Evolutionary conservation across 1,284 basidiomycete species (phyloP), one percentile per base, ranked within the genome.

Genomic region (Malassezia furfur): DNA sequence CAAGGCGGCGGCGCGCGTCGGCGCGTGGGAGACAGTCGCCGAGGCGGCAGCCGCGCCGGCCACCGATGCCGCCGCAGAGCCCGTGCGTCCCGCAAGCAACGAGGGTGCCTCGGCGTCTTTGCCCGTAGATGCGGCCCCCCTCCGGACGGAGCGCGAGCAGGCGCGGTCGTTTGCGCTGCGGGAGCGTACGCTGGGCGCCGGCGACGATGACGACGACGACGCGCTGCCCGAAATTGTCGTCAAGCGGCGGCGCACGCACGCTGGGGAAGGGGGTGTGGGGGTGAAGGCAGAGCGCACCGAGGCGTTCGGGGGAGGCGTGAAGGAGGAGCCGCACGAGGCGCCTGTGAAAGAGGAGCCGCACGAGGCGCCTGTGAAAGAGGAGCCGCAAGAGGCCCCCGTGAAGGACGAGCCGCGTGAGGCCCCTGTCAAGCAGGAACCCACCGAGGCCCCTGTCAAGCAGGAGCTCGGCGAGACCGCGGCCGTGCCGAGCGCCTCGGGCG

Each of bases 1-100:
- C 57, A 78, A 79, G 61, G 80, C 79, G 11, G 81, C 86, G 67
- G 90, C 88, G 1, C 77, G 83, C 8, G 85, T 83, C 0, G 91
- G 93, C 1, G 80, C 84, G 63, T 98, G 93, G 93, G 78, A 90
- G 74, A 77, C 84, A 22, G 83, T 94, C 9, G 78, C 80, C 4
- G 68, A 80, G 3, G 57, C 63, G 0, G 61, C 67, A 30, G 62
- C 72, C 7, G 50, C 64, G 8, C 21, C 39, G 2, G n/a, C n/a
- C n/a, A n/a, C n/a, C 9, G 52, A 68, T 9, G 32, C 56, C n/a
- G n/a, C n/a, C n/a, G n/a, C n/a, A n/a, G n/a, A n/a, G n/a, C n/a
- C n/a, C n/a, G n/a, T n/a, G n/a, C n/a, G n/a, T n/a, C n/a, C n/a
- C n/a, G n/a, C n/a, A n/a, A n/a, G n/a, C n/a, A n/a, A n/a, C n/a